Evolutionary conservation across 768 basidiomycete species (phyloP), one percentile per base, ranked within the genome.

Genomic region (Podaxis sp.): DNA sequence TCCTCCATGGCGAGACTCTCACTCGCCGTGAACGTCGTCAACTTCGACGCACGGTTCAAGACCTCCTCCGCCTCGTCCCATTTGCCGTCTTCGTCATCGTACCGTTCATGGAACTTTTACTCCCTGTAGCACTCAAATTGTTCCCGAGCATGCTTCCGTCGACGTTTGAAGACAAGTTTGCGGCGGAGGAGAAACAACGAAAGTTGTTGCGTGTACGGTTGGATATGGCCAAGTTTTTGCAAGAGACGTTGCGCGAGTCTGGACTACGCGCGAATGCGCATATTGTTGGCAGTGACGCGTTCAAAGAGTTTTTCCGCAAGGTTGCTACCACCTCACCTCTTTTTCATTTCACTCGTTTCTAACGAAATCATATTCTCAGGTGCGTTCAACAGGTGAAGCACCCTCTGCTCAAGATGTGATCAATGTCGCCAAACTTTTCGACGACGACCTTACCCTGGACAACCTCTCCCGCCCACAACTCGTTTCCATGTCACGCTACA

Each of bases 261-360:
- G 95, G 94, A 42, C 81, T 98, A 63, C 95, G 93, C 74, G 93
- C 93, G 8, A 93, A 93, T 64, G 87, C 90, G 19, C 95, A 96
- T 72, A 97, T 99, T 63, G 87, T 98, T 63, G 92, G 94, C 65
- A 90, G 86, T 46, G 96, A 97, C 59, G 93, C 95, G 44, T 99
- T 99, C 85, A 98, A 98, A 73, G 95, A 96, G 75, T 99, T 99
- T 80, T 99, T 99, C 89, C 87, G 94, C 72, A 99, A 99, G 79
- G 95, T 93, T 57, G 36, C 77, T 53, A 40, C 26, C 49, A 17
- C 17, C 33, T 19, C 38, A 49, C 4, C 52, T 6, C 8, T 48
- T 22, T 33, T 40, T 52, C 17, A 26, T 12, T n/a, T 46, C 30
- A 12, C 19, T 24, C 38, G 6, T 51, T 39, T 56, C 53, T 38